Evolutionary conservation across 495 filamentous ascomycete genomes (phyloP).

Genomic region (Penicillium arizonense): DNA sequence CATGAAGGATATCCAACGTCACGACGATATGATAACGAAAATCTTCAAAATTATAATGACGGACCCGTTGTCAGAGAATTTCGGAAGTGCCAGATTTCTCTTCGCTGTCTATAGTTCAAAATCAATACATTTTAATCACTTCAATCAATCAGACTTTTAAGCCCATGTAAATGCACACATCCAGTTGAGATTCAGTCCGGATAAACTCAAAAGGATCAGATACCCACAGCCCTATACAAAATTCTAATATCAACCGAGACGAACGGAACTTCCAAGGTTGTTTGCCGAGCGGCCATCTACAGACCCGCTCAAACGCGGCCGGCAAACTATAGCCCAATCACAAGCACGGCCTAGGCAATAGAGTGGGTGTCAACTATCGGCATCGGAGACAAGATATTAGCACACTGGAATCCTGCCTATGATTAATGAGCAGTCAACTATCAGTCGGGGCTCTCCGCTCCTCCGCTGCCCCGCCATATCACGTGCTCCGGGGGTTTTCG

Average conservation of each 20-base stretch:
- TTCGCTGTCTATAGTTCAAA: too few species aligned
- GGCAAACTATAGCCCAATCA: constrained; percentile 11
- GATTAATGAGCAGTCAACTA: constrained; percentile 13
- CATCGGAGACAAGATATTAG: constrained; percentile 10
- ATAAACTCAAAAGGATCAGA: too few species aligned
- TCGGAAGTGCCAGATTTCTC: too few species aligned
- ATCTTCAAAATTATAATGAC: background rate
- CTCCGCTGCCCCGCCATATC: constrained; percentile 20
- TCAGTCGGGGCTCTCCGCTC: constrained; percentile 18
- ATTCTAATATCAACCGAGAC: too few species aligned
- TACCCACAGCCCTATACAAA: too few species aligned
- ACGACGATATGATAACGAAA: constrained; percentile 1
- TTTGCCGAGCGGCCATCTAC: constrained; percentile 9
- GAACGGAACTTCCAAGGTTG: background rate
- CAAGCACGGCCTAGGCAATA: background rate
- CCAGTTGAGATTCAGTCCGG: too few species aligned
- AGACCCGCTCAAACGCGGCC: background rate
- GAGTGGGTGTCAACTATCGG: background rate
- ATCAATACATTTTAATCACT: too few species aligned
- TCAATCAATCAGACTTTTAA: background rate
- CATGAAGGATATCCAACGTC: background rate
- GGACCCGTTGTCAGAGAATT: background rate
- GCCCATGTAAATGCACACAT: too few species aligned
- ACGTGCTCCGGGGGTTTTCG: constrained; percentile 12
- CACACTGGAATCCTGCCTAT: constrained; percentile 11